Conservation (phyloP, 176 grass and related monocot species). For the Cenchrus fungigraminus region DNA sequence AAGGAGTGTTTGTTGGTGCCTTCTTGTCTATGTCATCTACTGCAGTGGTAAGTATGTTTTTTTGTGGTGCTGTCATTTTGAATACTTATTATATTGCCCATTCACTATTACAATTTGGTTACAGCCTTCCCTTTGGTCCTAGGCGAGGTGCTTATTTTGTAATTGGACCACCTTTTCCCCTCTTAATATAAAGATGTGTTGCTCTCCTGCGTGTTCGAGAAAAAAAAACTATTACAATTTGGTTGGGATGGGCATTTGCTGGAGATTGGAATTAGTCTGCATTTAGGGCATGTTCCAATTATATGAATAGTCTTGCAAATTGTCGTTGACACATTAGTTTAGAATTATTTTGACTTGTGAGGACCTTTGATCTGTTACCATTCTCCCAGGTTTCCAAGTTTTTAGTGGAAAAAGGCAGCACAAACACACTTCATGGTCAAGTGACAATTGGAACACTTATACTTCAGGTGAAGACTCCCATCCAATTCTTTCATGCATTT, state of each 20-base stretch:
- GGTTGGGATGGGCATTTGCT: constrained; percentile 25
- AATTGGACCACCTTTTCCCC: too few relatives aligned
- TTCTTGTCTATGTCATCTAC: constrained; percentile 99
- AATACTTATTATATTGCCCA: constrained; percentile 8
- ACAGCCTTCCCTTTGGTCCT: too few relatives aligned
- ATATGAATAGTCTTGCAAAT: constrained; percentile 10
- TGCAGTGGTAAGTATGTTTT: constrained; percentile 84
- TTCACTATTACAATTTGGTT: neutral
- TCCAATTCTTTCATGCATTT: constrained; percentile 29
- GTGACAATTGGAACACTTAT: constrained; percentile 89
- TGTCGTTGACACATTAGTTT: neutral
- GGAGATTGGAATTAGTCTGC: neutral
- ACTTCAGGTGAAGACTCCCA: constrained; percentile 66
- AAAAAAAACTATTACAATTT: neutral
- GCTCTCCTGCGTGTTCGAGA: too few relatives aligned
- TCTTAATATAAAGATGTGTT: too few relatives aligned
- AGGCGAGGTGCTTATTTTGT: too few relatives aligned
- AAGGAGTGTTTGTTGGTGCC: constrained; percentile 95
- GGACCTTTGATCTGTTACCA: constrained; percentile 27
- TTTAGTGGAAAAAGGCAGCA: constrained; percentile 84
- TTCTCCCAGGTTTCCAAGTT: constrained; percentile 88
- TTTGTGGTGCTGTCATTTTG: constrained; percentile 17
- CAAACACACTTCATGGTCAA: constrained; percentile 95
- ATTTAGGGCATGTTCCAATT: constrained; percentile 5
- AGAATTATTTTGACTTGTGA: constrained; percentile 9